phyloP scores from a whole-genome alignment of 352 stramenopile genomes.

The Phytopythium cucurbitacearum region DNA sequence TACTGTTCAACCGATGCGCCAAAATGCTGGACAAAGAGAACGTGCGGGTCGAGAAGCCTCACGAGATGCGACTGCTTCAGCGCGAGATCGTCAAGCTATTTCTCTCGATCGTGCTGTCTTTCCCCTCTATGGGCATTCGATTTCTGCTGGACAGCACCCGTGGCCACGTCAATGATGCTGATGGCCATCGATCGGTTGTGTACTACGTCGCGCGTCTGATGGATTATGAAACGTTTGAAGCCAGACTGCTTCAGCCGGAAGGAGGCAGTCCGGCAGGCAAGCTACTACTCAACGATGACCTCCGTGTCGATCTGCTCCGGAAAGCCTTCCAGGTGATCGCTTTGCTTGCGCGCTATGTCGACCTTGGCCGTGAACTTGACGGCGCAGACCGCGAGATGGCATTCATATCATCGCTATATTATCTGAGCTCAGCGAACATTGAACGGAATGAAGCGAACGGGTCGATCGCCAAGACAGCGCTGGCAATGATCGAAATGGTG shows the following conservation, averaged over 20 bases:
- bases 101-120: slow-evolving; percentile 43
- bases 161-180: slow-evolving; percentile 34
- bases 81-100: slow-evolving; percentile 57
- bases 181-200: slow-evolving; percentile 52
- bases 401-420: slow-evolving; percentile 52
- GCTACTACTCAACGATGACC: slow-evolving; percentile 18
- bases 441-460: slow-evolving; percentile 28
- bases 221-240: slow-evolving; percentile 54
- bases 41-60: slow-evolving; percentile 1
- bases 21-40: slow-evolving; percentile 42
- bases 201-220: slow-evolving; percentile 62
- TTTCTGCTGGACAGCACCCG: slow-evolving; percentile 74
- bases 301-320: slow-evolving; percentile 35
- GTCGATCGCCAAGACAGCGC: slow-evolving; percentile 44
- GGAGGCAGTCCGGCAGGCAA: slow-evolving; percentile 12
- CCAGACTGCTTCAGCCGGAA: slow-evolving; percentile 23
- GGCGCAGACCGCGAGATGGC: slow-evolving; percentile 46
- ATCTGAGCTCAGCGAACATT: slow-evolving; percentile 32
- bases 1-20: slow-evolving; percentile 71
- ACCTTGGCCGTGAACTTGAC: slow-evolving; percentile 48
- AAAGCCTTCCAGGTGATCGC: slow-evolving; percentile 56
- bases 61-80: slow-evolving; percentile 34
- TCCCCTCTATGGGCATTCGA: slow-evolving; percentile 53
- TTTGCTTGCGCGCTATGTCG: slow-evolving; percentile 63
- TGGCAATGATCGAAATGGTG: slow-evolving; percentile 30